Percentiles rank a stretch among this genome's conserved stretches.
Conservation (phyloP, 257 asterid genomes). For the Paraleonurus japonicus region DNA sequence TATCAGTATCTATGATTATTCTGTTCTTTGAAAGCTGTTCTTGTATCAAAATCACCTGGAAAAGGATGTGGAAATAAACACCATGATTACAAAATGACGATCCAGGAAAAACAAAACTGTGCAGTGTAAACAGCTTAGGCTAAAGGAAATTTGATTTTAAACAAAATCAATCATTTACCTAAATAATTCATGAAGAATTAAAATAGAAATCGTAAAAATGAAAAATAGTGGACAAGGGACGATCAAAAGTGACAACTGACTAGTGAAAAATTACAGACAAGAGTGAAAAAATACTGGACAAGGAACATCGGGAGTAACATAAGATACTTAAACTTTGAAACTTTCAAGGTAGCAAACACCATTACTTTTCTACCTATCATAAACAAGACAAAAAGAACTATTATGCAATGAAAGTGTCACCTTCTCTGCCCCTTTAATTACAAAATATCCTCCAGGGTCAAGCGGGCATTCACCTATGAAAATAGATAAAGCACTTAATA, state of each 20-base stretch:
- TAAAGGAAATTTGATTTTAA: background rate
- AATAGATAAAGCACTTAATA: constrained; percentile 22
- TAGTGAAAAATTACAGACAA: background rate
- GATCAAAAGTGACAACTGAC: background rate
- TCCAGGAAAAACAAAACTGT: background rate
- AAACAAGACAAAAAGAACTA: constrained; percentile 21
- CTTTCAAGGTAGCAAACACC: background rate
- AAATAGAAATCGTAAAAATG: background rate
- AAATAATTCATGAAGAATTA: background rate
- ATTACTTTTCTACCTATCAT: constrained; percentile 8
- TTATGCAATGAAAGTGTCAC: constrained; percentile 38
- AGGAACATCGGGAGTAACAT: background rate
- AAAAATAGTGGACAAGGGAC: background rate
- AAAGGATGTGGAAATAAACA: constrained; percentile 21
- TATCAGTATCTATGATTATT: constrained; percentile 85
- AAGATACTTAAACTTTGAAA: background rate
- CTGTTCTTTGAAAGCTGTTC: constrained; percentile 97
- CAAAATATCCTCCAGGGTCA: constrained; percentile 96
- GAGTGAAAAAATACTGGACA: background rate
- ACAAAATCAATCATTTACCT: background rate
- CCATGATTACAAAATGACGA: constrained; percentile 9
- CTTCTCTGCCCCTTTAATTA: constrained; percentile 89
- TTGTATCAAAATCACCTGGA: constrained; percentile 91
- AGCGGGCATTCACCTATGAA: constrained; percentile 91
- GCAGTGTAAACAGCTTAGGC: background rate